Evolutionary conservation across 2,329 filamentous ascomycete species (phyloP).

Genomic region (Coniochaeta sp.): DNA sequence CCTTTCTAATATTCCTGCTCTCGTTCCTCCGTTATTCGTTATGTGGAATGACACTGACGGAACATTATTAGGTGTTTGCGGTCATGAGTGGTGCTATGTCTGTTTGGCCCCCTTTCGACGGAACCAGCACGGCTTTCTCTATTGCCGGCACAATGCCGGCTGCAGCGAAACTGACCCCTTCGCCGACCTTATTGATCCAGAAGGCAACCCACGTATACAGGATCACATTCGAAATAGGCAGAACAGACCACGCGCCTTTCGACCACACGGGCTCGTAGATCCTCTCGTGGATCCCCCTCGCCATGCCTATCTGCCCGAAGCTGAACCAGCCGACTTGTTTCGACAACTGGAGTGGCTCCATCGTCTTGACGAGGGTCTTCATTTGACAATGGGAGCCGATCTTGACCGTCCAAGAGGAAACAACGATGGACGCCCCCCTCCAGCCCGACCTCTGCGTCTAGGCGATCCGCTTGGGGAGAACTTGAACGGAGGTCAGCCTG

Average conservation of each 20-base stretch:
- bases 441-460: not conserved
- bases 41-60: constrained; percentile 10
- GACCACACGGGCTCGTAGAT: not conserved
- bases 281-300: not conserved
- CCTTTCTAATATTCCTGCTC: not conserved
- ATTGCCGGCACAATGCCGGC: constrained; percentile 21
- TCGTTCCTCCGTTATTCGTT: not conserved
- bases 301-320: not conserved
- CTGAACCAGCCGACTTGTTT: not conserved
- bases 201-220: not conserved
- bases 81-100: constrained; percentile 32
- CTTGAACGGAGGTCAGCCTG: not conserved
- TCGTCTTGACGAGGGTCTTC: not conserved
- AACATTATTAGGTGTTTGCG: constrained; percentile 15
- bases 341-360: not conserved
- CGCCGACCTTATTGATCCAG: constrained; percentile 11
- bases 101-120: constrained; percentile 23
- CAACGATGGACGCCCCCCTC: not conserved
- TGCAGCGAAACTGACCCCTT: constrained; percentile 20
- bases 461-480: not conserved
- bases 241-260: not conserved
- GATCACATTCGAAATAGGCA: not conserved
- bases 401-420: not conserved
- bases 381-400: not conserved
- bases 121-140: constrained; percentile 18